Percentiles rank a stretch among this genome's conserved stretches.
Evolutionary conservation across 2,329 filamentous ascomycete species (phyloP).

Genomic region (Fusarium protoensiforme): DNA sequence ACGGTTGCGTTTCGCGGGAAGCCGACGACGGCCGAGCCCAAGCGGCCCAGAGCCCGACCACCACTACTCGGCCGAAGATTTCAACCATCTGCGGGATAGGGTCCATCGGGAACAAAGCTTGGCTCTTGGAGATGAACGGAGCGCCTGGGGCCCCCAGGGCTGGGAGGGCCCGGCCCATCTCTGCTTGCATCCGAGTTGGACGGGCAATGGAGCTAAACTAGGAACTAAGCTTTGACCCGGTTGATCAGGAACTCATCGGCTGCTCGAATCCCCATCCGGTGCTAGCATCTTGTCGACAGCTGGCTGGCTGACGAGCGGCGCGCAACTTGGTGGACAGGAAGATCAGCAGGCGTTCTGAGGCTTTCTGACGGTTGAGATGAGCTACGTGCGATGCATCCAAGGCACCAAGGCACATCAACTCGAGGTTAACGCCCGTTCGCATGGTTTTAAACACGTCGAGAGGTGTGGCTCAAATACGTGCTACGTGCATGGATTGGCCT

Average conservation of each 20-base stretch:
- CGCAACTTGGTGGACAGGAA: slow-evolving; percentile 1
- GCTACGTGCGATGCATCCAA: slow-evolving; percentile 2
- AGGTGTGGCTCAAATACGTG: slow-evolving; percentile 17
- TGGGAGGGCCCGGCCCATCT: slow-evolving; percentile 4
- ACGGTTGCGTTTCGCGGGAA: slow-evolving; percentile 19
- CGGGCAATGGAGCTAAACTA: slow-evolving; percentile 12
- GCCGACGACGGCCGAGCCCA: slow-evolving; percentile 30
- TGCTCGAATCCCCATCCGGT: slow-evolving; percentile 5
- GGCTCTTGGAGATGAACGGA: slow-evolving; percentile 3
- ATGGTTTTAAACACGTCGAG: slow-evolving; percentile 12
- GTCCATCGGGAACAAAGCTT: slow-evolving; percentile 15
- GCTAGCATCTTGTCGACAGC: slow-evolving; percentile 10
- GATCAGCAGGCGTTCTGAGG: slow-evolving; percentile 24
- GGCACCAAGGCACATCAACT: slow-evolving; percentile 10
- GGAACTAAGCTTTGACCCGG: slow-evolving; percentile 28
- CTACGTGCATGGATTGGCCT: neutral
- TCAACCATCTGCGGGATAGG: slow-evolving; percentile 5
- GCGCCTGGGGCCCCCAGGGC: slow-evolving; percentile 11
- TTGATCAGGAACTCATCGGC: slow-evolving; percentile 22
- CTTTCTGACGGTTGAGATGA: slow-evolving; percentile 15
- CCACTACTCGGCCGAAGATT: slow-evolving; percentile 34
- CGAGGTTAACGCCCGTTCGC: slow-evolving; percentile 4
- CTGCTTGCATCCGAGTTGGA: slow-evolving; percentile 1
- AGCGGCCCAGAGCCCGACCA: slow-evolving; percentile 12
- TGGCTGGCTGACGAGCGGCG: neutral